Base-by-base conservation (phyloP, 768 basidiomycete genomes). In the Termitomyces titanicus region DNA sequence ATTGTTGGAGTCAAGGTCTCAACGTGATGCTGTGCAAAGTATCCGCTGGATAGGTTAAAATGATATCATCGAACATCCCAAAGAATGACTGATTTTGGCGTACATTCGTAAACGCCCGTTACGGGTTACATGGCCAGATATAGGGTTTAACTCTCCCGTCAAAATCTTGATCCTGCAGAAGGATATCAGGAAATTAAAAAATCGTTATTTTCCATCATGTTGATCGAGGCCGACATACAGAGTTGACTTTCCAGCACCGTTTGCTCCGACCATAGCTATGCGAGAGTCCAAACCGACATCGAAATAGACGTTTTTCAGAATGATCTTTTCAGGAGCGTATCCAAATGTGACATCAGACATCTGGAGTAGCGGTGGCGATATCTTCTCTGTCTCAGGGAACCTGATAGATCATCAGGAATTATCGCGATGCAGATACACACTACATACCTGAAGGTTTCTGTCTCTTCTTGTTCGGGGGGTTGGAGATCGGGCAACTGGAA, bases 221-320 rank as follows among this genome's bases (percentile, higher is more conserved):
- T 13, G 18, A 25, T 18, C 37, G 22, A 24, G 12, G 10, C 12
- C 20, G 18, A 68, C 86, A 60, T 64, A 92, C 88, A 98, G 69
- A 3, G 97, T 98, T 17, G 94, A 98, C 73, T 99, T 99, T 74
- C 96, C 96, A 20, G 92, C 89, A 43, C 95, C 94, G 70, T 95
- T 95, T 2, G 94, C 88, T 54, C 96, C 96, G 34, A 98, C 94
- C 61, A 99, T 83, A 3, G 96, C 95, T 56, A 98, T 91, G 55
- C 97, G 79, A 9, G 92, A 94, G 60, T 99, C 97, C n/a, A 97
- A 72, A 1, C 91, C 89, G 56, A 98, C 87, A 63, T 98, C 94
- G 63, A 99, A 85, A 65, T 95, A 91, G 61, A 95, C 78, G 47
- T 73, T 75, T 62, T 85, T 86, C 25, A 99, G 73, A 47, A 98